Conservation (phyloP, 2,329 filamentous ascomycete species). For the Pseudogymnoascus sp. region DNA sequence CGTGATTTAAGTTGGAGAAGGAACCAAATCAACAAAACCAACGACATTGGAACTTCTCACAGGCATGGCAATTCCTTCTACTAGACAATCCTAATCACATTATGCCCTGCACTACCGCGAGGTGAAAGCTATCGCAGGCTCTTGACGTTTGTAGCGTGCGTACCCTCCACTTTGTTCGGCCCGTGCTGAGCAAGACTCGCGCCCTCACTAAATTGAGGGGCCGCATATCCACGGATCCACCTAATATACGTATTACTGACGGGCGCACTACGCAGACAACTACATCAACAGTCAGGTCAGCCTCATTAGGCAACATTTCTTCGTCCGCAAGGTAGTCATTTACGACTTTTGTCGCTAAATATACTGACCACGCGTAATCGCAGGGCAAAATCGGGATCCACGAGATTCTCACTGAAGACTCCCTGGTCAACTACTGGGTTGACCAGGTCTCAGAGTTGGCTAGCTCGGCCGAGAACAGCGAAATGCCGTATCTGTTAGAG, state of each 20-base stretch:
- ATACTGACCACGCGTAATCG: not conserved
- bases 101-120: conserved; percentile 21
- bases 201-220: too few relatives aligned
- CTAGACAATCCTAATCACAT: too few relatives aligned
- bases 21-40: too few relatives aligned
- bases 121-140: conserved; percentile 21
- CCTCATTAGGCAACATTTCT: too few relatives aligned
- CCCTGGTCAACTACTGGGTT: conserved; percentile 93
- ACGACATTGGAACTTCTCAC: too few relatives aligned
- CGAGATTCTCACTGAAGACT: conserved; percentile 91
- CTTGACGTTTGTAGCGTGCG: not conserved
- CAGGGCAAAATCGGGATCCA: conserved; percentile 92
- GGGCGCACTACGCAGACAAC: too few relatives aligned
- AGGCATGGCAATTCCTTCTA: too few relatives aligned
- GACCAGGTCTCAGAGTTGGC: conserved; percentile 43
- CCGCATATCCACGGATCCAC: too few relatives aligned
- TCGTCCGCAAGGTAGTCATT: conserved; percentile 40
- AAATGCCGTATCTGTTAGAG: conserved; percentile 47
- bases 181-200: too few relatives aligned
- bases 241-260: too few relatives aligned
- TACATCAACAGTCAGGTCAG: too few relatives aligned
- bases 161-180: conserved; percentile 22
- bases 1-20: too few relatives aligned
- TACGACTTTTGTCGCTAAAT: conserved; percentile 5
- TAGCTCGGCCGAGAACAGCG: conserved; percentile 29